Percentiles rank a stretch among this genome's conserved stretches.
Evolutionary conservation across 129 eudicot genomes (phyloP).

Genomic region (Erigeron canadensis): DNA sequence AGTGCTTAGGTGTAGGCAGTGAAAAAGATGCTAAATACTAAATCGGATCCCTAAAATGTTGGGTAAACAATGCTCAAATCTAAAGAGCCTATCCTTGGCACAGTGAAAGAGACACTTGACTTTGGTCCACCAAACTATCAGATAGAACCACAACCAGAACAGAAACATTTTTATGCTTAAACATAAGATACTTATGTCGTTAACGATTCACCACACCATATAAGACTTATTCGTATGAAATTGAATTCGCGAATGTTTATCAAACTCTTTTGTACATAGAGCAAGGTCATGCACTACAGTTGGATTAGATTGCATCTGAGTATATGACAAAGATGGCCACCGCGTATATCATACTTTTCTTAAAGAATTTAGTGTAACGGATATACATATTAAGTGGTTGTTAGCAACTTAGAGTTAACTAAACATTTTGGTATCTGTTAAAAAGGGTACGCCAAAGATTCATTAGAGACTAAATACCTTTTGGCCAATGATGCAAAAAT

Average conservation of each 20-base stretch:
- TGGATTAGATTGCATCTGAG: not conserved
- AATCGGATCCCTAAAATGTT: not conserved
- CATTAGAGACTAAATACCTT: not conserved
- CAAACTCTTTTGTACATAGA: not conserved
- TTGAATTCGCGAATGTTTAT: not conserved
- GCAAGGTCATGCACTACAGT: not conserved
- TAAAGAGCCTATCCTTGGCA: not conserved
- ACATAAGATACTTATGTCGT: no score
- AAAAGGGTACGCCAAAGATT: constrained; percentile 9
- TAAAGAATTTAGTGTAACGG: no score
- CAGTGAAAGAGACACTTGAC: no score
- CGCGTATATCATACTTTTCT: not conserved
- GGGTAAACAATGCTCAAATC: not conserved
- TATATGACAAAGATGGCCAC: not conserved
- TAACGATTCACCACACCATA: no score
- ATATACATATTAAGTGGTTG: no score
- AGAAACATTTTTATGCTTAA: no score
- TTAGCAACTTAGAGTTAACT: no score
- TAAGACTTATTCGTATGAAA: no score
- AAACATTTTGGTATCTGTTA: no score
- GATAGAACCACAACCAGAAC: no score
- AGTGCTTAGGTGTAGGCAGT: not conserved
- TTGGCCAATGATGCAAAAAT: constrained; percentile 52
- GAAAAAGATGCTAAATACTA: not conserved
- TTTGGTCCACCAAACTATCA: not conserved